These are phyloP conservation scores for Cryphonectria naterciae DNA, from an alignment of 2,329 filamentous ascomycete genomes.

Conservation along the genomic window DNA sequence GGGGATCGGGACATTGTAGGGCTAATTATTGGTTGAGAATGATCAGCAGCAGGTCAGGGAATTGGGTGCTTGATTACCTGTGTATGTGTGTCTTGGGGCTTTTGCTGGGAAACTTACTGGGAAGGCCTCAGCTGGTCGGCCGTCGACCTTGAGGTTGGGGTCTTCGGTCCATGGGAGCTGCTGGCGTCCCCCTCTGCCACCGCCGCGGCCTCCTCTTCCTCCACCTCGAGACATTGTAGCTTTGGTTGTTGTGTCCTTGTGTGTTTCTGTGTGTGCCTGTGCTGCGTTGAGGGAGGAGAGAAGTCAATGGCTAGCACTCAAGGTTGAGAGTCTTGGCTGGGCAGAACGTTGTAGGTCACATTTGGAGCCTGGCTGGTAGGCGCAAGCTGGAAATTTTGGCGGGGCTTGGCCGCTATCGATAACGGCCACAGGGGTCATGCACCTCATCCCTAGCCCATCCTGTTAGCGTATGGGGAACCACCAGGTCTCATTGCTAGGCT, in stretches of 20 bases:
- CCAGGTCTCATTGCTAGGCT: neutral
- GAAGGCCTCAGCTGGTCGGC: constrained; percentile 62
- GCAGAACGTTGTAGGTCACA: neutral
- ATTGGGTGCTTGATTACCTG: neutral
- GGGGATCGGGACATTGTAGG: constrained; percentile 53
- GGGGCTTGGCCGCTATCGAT: constrained; percentile 16
- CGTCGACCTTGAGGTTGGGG: constrained; percentile 51
- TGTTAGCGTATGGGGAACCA: neutral
- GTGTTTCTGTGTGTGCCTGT: neutral
- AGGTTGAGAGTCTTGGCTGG: neutral
- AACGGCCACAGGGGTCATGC: constrained; percentile 10
- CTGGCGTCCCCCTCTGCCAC: constrained; percentile 49
- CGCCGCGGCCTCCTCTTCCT: constrained; percentile 54
- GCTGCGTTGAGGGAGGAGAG: neutral
- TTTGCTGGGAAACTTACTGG: constrained; percentile 46
- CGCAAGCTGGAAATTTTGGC: constrained; percentile 25
- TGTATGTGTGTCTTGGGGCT: neutral
- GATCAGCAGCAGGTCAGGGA: neutral
- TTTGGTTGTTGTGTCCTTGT: constrained; percentile 7
- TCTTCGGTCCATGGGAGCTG: constrained; percentile 61
- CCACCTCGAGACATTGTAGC: constrained; percentile 56
- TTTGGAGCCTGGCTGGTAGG: neutral
- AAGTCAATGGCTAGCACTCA: too few species aligned
- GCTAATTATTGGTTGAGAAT: constrained; percentile 39
- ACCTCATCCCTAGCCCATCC: neutral